Evolutionary conservation across 139 green algal genomes (phyloP), one percentile per base, ranked within the genome.

Genomic region (Chlorella sorokiniana): DNA sequence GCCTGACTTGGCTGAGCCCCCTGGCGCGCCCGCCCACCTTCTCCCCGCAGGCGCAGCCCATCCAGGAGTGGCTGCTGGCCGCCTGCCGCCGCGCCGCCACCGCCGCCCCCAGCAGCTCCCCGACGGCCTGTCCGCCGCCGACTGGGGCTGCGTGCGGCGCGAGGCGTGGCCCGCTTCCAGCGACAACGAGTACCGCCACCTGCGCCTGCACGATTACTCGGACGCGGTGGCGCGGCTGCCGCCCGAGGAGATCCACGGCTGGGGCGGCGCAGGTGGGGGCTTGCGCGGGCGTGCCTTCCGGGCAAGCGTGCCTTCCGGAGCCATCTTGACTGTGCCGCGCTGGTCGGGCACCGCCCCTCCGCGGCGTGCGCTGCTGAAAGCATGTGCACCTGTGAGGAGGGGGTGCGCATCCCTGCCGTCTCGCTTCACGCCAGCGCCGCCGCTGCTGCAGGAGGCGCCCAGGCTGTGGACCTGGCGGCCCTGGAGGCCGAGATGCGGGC

Each of bases 131-230:
- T 37, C 59, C 10, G 84, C 88, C 0, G 86, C 78, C 0, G 91
- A 92, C 71, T 98, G 91, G 91, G 85, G 84, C 1, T 72, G 68
- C 31, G 79, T 93, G 18, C 81, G 89, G 0, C 62, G 81, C 4
- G 48, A 79, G 73, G 37, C 73, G 37, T 79, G 62, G 51, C 73
- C 73, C 0, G 73, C 54, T 3, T 69, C 52, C 5, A 8, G 18
- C 2, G 68, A 78, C 27, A 95, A 96, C 82, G 84, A 89, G 75
- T 95, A 92, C 73, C 51, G 86, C 35, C 93, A 98, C 87, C 86
- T 97, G 64, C 84, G 90, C 0, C 37, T 96, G 29, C n/a, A 83
- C 9, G 95, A 98, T 72, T 98, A 95, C 76, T 90, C 80, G 35
- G 95, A 98, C 63, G 81, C 85, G 9, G 87, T 95, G 25, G 86